Percentiles rank a stretch among this genome's conserved stretches.
These are phyloP conservation scores for Candida hungchunana DNA, from an alignment of 805 yeast species.

Conservation along the genomic window DNA sequence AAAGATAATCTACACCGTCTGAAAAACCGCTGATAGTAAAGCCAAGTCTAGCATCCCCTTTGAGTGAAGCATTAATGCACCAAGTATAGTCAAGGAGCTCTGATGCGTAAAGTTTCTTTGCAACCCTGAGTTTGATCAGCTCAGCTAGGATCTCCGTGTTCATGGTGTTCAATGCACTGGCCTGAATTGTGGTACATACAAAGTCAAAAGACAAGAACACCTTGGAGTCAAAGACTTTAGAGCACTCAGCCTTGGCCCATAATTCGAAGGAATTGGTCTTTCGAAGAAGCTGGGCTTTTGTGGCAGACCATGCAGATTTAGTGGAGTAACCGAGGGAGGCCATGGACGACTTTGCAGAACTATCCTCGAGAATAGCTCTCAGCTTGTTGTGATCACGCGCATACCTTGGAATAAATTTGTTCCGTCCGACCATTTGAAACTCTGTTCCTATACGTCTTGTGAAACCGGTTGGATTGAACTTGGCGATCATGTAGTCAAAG, in stretches of 20 bases:
- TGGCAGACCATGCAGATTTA: conserved; percentile 24
- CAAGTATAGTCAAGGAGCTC: conserved; percentile 54
- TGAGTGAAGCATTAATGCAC: conserved; percentile 49
- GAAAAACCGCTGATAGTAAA: conserved; percentile 53
- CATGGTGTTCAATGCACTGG: conserved; percentile 38
- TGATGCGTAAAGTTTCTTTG: conserved; percentile 45
- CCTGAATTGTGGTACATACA: conserved; percentile 26
- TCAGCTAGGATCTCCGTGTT: conserved; percentile 52
- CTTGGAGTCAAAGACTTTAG: conserved; percentile 28
- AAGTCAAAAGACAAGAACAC: conserved; percentile 45
- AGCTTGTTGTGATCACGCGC: conserved; percentile 28
- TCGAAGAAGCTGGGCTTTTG: conserved; percentile 35
- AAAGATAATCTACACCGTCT: conserved; percentile 33
- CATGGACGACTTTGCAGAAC: conserved; percentile 25
- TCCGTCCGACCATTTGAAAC: conserved; percentile 19
- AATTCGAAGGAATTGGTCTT: conserved; percentile 38
- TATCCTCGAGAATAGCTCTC: conserved; percentile 22
- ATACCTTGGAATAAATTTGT: conserved; percentile 34
- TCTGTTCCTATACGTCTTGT: neutral
- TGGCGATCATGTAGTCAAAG: conserved; percentile 34
- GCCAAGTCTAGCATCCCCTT: conserved; percentile 50
- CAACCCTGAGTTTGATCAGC: conserved; percentile 38
- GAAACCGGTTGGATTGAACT: conserved; percentile 7
- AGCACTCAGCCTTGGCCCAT: conserved; percentile 45
- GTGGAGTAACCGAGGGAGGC: conserved; percentile 33